These are phyloP conservation scores for Populus alba DNA, from an alignment of 345 rosid species.

Conservation along the genomic window DNA sequence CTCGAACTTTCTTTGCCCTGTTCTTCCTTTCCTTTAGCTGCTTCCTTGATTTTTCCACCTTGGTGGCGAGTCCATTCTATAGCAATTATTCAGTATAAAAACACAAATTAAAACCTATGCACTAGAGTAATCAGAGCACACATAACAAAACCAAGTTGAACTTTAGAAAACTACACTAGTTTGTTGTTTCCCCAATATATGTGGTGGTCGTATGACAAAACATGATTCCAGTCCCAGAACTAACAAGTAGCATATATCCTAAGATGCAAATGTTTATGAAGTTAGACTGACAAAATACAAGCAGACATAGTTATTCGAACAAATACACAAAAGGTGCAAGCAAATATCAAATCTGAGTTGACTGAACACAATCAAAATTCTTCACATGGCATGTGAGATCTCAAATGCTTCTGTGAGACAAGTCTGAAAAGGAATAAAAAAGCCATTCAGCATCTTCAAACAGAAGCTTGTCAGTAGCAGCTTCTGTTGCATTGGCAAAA, in stretches of 20 bases:
- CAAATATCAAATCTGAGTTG: not conserved
- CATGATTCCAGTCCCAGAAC: not conserved
- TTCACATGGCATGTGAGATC: not conserved
- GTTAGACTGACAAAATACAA: too few species aligned
- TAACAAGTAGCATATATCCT: not conserved
- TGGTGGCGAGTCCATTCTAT: slow-evolving; percentile 35
- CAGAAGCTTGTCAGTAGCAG: not conserved
- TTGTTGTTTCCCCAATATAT: not conserved
- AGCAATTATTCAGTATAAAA: not conserved
- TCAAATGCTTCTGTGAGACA: not conserved
- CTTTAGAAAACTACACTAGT: not conserved
- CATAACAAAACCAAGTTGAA: not conserved
- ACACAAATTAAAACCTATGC: not conserved
- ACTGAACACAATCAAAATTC: not conserved
- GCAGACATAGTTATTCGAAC: not conserved
- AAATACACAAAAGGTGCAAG: not conserved
- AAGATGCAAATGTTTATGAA: not conserved
- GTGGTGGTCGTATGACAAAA: not conserved
- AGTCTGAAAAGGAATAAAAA: not conserved
- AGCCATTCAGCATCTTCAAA: not conserved
- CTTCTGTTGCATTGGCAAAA: not conserved
- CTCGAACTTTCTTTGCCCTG: slow-evolving; percentile 28
- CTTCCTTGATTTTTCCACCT: slow-evolving; percentile 35
- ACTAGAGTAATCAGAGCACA: not conserved
- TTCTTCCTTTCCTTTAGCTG: slow-evolving; percentile 38